Conservation (phyloP, 129 eudicot genomes). For the Centella asiatica region DNA sequence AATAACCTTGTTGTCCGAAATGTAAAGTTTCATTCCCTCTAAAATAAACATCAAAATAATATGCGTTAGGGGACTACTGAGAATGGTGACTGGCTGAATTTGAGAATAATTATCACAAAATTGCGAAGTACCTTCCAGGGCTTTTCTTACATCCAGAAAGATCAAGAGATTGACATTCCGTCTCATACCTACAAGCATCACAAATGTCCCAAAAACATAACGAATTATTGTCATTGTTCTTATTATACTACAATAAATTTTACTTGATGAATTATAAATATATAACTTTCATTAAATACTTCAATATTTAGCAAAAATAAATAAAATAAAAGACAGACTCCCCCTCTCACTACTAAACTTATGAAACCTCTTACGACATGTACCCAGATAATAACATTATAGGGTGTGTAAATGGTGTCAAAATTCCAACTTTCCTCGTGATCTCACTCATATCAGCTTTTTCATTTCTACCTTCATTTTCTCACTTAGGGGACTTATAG, state of each 20-base stretch:
- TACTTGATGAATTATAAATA: no score
- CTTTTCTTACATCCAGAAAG: constrained; percentile 83
- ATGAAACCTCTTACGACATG: not conserved
- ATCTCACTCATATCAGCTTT: not conserved
- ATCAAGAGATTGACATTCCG: constrained; percentile 61
- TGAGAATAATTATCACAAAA: not conserved
- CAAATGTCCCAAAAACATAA: no score
- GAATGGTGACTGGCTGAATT: not conserved
- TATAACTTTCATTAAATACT: no score
- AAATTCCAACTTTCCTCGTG: not conserved
- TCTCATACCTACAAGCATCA: constrained; percentile 69
- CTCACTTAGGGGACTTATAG: not conserved
- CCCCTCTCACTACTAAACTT: no score
- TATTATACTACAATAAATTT: no score
- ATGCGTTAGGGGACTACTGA: not conserved
- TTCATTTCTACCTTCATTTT: no score
- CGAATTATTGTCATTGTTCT: no score
- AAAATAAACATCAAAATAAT: constrained; percentile 7
- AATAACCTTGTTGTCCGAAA: constrained; percentile 81
- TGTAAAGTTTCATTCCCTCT: constrained; percentile 90
- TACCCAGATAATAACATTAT: not conserved
- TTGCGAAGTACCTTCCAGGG: constrained; percentile 62
- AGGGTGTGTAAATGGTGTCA: not conserved
- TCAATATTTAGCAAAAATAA: no score
- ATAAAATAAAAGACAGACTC: no score